Base-by-base conservation (phyloP, 2,329 filamentous ascomycete species). In the Capronia coronata region DNA sequence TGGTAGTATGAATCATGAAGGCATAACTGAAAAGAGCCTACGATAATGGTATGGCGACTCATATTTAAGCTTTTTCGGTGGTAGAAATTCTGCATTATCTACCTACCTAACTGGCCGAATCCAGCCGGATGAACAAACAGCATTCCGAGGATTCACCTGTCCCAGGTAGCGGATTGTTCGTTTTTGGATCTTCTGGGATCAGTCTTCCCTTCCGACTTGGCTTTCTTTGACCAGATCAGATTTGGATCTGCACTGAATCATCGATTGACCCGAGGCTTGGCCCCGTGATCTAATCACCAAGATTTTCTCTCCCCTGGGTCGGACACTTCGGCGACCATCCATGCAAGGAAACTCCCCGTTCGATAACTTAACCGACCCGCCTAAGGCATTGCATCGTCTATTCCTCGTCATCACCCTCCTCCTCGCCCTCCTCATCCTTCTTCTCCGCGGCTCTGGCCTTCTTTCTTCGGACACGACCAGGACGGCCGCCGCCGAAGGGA, bases 401-500 rank as follows among this genome's bases (percentile, higher is more conserved):
- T 71, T 94, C 89, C 71, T 94, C 91, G 29, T 59, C 58, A 35
- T 55, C 58, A 32, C 37, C 58, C 22, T 25, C 58, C 40, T 53
- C 58, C 18, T 55, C 58, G 52, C 66, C 63, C 37, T 65, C 68
- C 30, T 61, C 70, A 39, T 68, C 69, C 43, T 72, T 71, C 74
- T 84, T 84, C 78, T 94, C 88, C 58, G 89, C 88, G 65, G 93
- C 87, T 80, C 88, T 91, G 74, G 90, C 87, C 90, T 97, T 98
- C 93, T 97, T 98, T 83, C 93, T 94, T 76, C 88, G 84, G 70
- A 96, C 91, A 83, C 93, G 93, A 65, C 93, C 93, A 67, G 89
- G 88, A 67, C 93, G 90, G 71, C 93, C 93, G 72, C 90, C 90
- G 76, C 93, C 93, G 68, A 95, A 96, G 72, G 93, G 91, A 71